Percentiles rank a stretch among this genome's conserved stretches.
phyloP scores from a whole-genome alignment of 345 rosid genomes.

The Jatropha curcas region DNA sequence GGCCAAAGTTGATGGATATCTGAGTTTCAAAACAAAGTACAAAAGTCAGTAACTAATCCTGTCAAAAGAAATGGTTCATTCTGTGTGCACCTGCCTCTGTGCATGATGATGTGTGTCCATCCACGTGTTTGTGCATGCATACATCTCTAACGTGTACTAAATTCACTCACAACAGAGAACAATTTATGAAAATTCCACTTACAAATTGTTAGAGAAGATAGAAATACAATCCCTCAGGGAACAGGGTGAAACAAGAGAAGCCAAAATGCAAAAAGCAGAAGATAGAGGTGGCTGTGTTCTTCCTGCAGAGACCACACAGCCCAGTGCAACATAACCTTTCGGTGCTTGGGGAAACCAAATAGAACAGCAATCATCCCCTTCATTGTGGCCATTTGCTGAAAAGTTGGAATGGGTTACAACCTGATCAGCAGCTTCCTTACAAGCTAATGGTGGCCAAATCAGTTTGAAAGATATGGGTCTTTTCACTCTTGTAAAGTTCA shows the following conservation, averaged over 20 bases:
- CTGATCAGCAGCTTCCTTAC: slow-evolving; percentile 42
- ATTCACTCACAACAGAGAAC: neutral
- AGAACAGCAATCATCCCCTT: slow-evolving; percentile 48
- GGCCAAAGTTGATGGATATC: slow-evolving; percentile 59
- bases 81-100: neutral
- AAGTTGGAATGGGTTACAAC: slow-evolving; percentile 19
- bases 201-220: slow-evolving; percentile 58
- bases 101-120: neutral
- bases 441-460: slow-evolving; percentile 62
- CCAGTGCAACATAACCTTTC: slow-evolving; percentile 78
- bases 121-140: neutral
- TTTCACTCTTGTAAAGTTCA: slow-evolving; percentile 74
- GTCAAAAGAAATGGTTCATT: neutral
- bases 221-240: slow-evolving; percentile 82
- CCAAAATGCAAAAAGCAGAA: slow-evolving; percentile 70
- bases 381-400: slow-evolving; percentile 19
- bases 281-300: slow-evolving; percentile 63
- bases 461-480: slow-evolving; percentile 76
- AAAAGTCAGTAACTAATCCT: neutral
- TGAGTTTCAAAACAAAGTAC: slow-evolving; percentile 38
- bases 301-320: slow-evolving; percentile 82
- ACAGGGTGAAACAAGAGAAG: slow-evolving; percentile 84
- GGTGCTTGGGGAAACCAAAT: slow-evolving; percentile 98
- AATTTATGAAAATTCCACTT: slow-evolving; percentile 30
- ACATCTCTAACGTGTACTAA: neutral